Evolutionary conservation across 2,329 filamentous ascomycete genomes (phyloP).

Genomic region (Ophiostoma perfectum): DNA sequence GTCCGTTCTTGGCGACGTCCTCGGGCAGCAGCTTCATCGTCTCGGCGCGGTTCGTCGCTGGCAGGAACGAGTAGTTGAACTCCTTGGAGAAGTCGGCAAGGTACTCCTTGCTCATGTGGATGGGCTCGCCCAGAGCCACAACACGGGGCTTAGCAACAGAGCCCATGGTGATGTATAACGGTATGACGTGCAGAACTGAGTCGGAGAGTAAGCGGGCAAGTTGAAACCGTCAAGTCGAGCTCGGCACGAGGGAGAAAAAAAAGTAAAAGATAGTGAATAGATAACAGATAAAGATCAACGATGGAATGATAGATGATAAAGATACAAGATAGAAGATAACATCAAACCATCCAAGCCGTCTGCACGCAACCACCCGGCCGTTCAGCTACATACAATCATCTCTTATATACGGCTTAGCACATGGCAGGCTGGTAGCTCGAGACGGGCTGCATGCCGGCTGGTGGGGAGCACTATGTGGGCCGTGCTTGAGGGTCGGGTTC

Average conservation of each 20-base stretch:
- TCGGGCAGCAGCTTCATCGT: slow-evolving; percentile 36
- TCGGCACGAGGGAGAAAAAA: too few relatives aligned
- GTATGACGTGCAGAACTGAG: not conserved
- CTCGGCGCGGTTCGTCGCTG: slow-evolving; percentile 36
- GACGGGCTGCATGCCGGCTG: not conserved
- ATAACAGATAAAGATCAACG: not conserved
- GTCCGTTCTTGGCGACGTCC: slow-evolving; percentile 35
- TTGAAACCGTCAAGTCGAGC: not conserved
- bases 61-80: slow-evolving; percentile 38
- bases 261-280: too few relatives aligned
- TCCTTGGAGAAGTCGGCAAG: slow-evolving; percentile 36
- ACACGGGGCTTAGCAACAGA: slow-evolving; percentile 36
- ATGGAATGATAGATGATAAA: not conserved
- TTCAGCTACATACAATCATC: not conserved
- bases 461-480: slow-evolving; percentile 8
- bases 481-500: not conserved
- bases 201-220: not conserved
- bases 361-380: not conserved
- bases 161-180: not conserved
- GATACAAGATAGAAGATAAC: not conserved
- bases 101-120: slow-evolving; percentile 38
- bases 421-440: too few relatives aligned
- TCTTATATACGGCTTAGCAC: not conserved
- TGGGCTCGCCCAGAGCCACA: slow-evolving; percentile 39
- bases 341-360: not conserved